Evolutionary conservation across 257 asterid genomes (phyloP), one percentile per base, ranked within the genome.

Genomic region (Solanum dulcamara): DNA sequence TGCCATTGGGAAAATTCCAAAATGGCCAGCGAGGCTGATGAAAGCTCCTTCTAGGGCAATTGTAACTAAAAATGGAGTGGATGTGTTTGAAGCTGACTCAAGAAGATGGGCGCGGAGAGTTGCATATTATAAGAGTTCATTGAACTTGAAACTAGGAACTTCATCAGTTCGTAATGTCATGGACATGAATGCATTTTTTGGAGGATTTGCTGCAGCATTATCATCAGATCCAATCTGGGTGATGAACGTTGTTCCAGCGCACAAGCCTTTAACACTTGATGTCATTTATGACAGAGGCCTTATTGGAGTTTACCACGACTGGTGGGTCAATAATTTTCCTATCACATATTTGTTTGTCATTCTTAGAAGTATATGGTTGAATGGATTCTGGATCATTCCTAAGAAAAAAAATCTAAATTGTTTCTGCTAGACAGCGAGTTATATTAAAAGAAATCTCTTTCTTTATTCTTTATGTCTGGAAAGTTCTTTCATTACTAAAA

Each of bases 111-210:
- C 57, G 3, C 92, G 94, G 86, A 92, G 96, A 88, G 90, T 95
- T 44, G 88, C 97, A 84, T 93, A 93, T 89, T 97, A 97, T 90
- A 94, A 95, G 88, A 92, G 87, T 62, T 89, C 94, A n/a, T 87
- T 97, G 57, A 92, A 93, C 85, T 64, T 97, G 81, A 92, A 95
- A 86, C 83, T 97, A 67, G 99, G 99, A 86, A 93, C 97, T 79
- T 86, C 98, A 74, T 89, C 96, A 42, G 85, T 97, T 84, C 92
- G 99, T 70, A 97, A 97, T 81, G 96, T 94, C 89, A 93, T 97
- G 99, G 99, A 97, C 92, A 94, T 95, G 99, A 95, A 97, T 79
- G 99, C 99, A 9, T 91, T 94, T 85, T 95, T 95, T 81, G 98
- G 99, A 88, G 97, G 99, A 53, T 97, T 97, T 92, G 99, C 99